Percentiles rank a stretch among this genome's conserved stretches.
Conservation (phyloP, 176 grass and related monocot genomes). For the Coix lacrymajobi region DNA sequence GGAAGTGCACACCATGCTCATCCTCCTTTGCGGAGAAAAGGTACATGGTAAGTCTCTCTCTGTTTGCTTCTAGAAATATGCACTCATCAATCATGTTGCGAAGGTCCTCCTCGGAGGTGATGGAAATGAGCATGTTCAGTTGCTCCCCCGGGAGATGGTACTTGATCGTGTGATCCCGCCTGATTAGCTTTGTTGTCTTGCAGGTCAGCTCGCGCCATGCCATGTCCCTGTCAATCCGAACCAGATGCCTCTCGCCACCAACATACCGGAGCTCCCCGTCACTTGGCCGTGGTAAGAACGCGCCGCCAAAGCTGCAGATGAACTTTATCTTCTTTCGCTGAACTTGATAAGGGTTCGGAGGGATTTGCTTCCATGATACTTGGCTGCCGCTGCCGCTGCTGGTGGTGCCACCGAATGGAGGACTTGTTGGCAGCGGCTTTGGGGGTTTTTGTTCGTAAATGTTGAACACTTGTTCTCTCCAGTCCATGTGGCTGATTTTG, state of each 20-base stretch:
- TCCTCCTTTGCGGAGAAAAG: conserved; percentile 63
- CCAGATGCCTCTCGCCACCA: conserved; percentile 63
- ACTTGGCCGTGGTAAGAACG: conserved; percentile 72
- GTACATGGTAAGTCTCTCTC: conserved; percentile 61
- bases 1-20: conserved; percentile 25
- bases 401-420: conserved; percentile 15
- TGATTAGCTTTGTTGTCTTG: conserved; percentile 42
- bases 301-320: conserved; percentile 73
- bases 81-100: conserved; percentile 86
- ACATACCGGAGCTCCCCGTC: conserved; percentile 72
- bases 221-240: conserved; percentile 50
- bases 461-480: conserved; percentile 6
- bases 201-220: conserved; percentile 61
- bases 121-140: conserved; percentile 73
- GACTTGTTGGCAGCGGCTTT: conserved; percentile 11
- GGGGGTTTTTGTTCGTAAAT: background rate
- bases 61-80: conserved; percentile 27
- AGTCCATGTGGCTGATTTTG: conserved; percentile 16
- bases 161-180: conserved; percentile 50
- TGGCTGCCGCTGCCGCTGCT: conserved; percentile 8
- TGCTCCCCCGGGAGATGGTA: conserved; percentile 83
- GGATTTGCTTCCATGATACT: conserved; percentile 20
- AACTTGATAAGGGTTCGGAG: conserved; percentile 11
- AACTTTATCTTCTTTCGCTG: conserved; percentile 54
- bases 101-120: conserved; percentile 73